phyloP scores from a whole-genome alignment of 2,329 filamentous ascomycete genomes.

The Ascomycota sp. region DNA sequence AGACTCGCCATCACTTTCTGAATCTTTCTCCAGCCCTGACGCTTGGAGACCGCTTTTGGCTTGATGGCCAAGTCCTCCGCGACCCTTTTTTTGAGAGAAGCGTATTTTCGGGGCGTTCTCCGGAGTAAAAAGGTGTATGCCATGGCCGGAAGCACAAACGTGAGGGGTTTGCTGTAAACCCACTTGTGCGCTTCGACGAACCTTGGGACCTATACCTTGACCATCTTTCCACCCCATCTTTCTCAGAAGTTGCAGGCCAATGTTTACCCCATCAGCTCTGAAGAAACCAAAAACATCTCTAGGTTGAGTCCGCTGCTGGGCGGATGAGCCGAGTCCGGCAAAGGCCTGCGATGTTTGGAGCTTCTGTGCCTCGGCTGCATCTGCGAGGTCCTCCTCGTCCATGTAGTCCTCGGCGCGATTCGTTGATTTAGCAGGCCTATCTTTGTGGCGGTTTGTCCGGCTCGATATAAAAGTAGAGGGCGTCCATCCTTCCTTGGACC shows the following conservation, averaged over 20 bases:
- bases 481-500: slow-evolving; percentile 94
- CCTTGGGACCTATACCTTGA: slow-evolving; percentile 75
- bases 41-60: slow-evolving; percentile 31
- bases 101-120: slow-evolving; percentile 50
- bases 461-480: slow-evolving; percentile 84
- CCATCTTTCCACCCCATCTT: slow-evolving; percentile 93
- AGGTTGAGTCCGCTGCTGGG: slow-evolving; percentile 26
- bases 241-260: slow-evolving; percentile 65
- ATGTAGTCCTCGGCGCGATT: slow-evolving; percentile 75
- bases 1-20: slow-evolving; percentile 24
- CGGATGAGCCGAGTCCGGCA: slow-evolving; percentile 49
- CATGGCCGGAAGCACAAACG: slow-evolving; percentile 12
- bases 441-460: slow-evolving; percentile 52
- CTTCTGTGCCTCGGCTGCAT: slow-evolving; percentile 55
- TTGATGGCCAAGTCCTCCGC: slow-evolving; percentile 46
- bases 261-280: slow-evolving; percentile 51
- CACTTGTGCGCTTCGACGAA: slow-evolving; percentile 50
- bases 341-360: slow-evolving; percentile 55
- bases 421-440: slow-evolving; percentile 30
- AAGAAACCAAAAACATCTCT: slow-evolving; percentile 49
- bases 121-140: slow-evolving; percentile 61
- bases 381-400: slow-evolving; percentile 87
- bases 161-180: slow-evolving; percentile 11
- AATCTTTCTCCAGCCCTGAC: slow-evolving; percentile 12
- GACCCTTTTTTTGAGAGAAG: slow-evolving; percentile 42